phyloP scores from a whole-genome alignment of 2,329 filamentous ascomycete species.

The Xylariaceae sp. region DNA sequence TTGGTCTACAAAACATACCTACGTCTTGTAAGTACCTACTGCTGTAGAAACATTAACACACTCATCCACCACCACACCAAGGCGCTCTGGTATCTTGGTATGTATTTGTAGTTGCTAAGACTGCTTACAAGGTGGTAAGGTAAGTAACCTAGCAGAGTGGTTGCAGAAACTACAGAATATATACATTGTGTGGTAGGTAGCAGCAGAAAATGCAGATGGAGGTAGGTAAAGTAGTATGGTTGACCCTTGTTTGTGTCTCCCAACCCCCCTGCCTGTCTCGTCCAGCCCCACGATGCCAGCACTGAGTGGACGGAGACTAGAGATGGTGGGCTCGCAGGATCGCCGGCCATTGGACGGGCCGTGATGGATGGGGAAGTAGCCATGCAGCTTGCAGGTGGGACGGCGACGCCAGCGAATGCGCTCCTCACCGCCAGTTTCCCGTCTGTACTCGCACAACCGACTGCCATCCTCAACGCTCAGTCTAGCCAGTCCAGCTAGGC shows the following conservation, averaged over 20 bases:
- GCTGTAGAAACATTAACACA: too few relatives aligned
- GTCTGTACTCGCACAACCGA: constrained; percentile 28
- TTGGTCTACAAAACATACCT: too few relatives aligned
- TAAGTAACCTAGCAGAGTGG: too few relatives aligned
- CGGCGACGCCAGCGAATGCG: constrained; percentile 29
- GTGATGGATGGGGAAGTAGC: constrained; percentile 11
- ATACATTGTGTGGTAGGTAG: too few relatives aligned
- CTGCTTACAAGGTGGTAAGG: too few relatives aligned
- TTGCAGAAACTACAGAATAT: too few relatives aligned
- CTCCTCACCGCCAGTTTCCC: constrained; percentile 32
- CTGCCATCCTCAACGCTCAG: constrained; percentile 20
- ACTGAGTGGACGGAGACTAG: constrained; percentile 6
- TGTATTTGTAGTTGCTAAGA: too few relatives aligned
- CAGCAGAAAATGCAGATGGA: too few relatives aligned
- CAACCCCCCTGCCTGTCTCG: constrained; percentile 15
- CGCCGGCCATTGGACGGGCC: constrained; percentile 20
- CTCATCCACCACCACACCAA: too few relatives aligned
- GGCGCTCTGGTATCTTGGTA: too few relatives aligned
- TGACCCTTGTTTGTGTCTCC: background rate
- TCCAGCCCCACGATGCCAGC: constrained; percentile 5
- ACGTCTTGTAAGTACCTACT: too few relatives aligned
- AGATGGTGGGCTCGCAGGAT: constrained; percentile 8
- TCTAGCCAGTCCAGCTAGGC: constrained; percentile 24
- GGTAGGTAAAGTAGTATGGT: too few relatives aligned
- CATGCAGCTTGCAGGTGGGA: constrained; percentile 31